These are phyloP conservation scores for Aspergillus aculeatinus DNA, from an alignment of 2,329 filamentous ascomycete genomes.

Conservation along the genomic window DNA sequence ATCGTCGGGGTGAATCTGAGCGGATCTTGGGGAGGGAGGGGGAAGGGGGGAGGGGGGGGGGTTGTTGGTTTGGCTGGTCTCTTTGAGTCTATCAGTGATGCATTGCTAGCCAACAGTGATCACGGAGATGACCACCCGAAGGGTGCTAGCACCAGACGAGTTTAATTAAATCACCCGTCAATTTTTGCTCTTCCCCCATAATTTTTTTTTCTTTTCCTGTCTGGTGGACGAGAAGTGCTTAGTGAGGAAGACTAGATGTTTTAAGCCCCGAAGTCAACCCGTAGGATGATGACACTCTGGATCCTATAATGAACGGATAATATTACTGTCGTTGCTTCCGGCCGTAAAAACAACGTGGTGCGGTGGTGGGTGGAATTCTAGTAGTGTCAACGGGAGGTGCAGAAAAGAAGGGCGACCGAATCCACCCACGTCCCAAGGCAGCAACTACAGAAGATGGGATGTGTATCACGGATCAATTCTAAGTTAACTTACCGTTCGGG, in stretches of 20 bases:
- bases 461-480: too few species aligned
- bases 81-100: constrained; percentile 4
- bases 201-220: not conserved
- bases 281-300: constrained; percentile 1
- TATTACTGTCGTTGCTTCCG: not conserved
- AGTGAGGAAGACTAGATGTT: not conserved
- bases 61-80: not conserved
- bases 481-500: not conserved
- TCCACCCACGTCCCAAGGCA: not conserved
- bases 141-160: constrained; percentile 10
- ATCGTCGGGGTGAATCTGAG: constrained; percentile 8
- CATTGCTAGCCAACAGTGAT: not conserved
- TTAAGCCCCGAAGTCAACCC: constrained; percentile 1
- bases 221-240: not conserved
- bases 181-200: not conserved
- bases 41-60: too few species aligned
- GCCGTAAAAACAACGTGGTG: not conserved
- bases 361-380: not conserved
- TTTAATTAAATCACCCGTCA: constrained; percentile 5
- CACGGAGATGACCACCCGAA: constrained; percentile 16
- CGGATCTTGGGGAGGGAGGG: constrained; percentile 5
- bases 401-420: not conserved
- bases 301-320: not conserved
- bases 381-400: constrained; percentile 2
- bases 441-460: not conserved